A percentile compares a stretch with the other conserved stretches of the same genome.
Evolutionary conservation across 495 filamentous ascomycete species (phyloP).

Genomic region (Talaromyces borbonicus): DNA sequence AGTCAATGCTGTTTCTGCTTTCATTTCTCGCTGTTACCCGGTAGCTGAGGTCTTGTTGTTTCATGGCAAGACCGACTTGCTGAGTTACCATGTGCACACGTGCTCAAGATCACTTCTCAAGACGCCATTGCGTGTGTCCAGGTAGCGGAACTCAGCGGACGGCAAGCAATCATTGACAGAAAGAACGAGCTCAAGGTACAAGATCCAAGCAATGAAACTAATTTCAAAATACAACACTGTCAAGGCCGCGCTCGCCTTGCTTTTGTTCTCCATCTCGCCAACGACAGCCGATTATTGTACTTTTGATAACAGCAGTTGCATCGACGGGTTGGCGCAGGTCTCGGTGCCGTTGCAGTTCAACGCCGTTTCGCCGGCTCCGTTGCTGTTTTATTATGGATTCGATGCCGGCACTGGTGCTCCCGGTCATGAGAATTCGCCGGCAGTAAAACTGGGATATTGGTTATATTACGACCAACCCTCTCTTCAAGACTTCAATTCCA

Average conservation of each 20-base stretch:
- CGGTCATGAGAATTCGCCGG: conserved; percentile 26
- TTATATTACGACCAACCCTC: conserved; percentile 22
- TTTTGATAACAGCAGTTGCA: conserved; percentile 31
- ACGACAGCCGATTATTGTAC: conserved; percentile 20
- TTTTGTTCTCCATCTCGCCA: not conserved
- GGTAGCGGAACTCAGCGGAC: too few species aligned
- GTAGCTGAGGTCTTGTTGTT: too few species aligned
- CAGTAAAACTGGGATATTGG: conserved; percentile 35
- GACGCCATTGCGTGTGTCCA: too few species aligned
- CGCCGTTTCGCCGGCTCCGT: conserved; percentile 28
- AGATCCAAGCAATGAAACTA: conserved; percentile 2
- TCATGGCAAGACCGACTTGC: too few species aligned
- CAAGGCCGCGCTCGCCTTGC: not conserved
- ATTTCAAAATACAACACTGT: not conserved
- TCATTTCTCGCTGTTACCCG: too few species aligned
- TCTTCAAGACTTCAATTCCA: conserved; percentile 17
- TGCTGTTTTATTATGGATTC: conserved; percentile 32
- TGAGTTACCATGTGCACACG: too few species aligned
- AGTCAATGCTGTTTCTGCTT: too few species aligned
- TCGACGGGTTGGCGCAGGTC: conserved; percentile 35
- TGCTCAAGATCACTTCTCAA: too few species aligned
- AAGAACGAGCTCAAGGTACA: too few species aligned
- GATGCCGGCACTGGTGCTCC: conserved; percentile 19
- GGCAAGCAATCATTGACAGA: not conserved
- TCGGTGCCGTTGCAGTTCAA: conserved; percentile 27